phyloP scores from a whole-genome alignment of 495 filamentous ascomycete species.

The Trichocladium uniseriatum region DNA sequence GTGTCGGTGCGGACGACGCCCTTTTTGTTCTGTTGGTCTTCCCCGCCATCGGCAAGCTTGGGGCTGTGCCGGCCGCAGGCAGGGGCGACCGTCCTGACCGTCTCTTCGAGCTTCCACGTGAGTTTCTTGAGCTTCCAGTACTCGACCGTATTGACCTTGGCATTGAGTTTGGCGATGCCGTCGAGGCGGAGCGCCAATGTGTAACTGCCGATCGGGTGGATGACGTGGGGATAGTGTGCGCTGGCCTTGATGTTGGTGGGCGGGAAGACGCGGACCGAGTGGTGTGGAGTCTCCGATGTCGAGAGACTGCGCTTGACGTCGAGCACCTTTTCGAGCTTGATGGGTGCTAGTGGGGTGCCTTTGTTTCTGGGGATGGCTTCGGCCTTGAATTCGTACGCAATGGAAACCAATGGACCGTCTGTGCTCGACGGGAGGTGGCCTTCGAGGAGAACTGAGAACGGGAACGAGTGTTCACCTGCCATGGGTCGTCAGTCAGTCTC shows the following conservation, averaged over 20 bases:
- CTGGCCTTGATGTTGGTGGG: slow-evolving; percentile 84
- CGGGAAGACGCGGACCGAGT: slow-evolving; percentile 87
- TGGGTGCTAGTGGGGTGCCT: slow-evolving; percentile 24
- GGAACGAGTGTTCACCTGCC: slow-evolving; percentile 60
- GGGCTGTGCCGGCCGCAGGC: slow-evolving; percentile 71
- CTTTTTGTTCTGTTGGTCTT: slow-evolving; percentile 45
- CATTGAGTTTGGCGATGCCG: slow-evolving; percentile 60
- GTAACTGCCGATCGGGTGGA: slow-evolving; percentile 82
- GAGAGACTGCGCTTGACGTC: slow-evolving; percentile 66
- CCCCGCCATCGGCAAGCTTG: slow-evolving; percentile 49
- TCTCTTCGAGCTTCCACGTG: slow-evolving; percentile 89
- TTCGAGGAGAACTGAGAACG: slow-evolving; percentile 84
- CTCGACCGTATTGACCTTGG: slow-evolving; percentile 40
- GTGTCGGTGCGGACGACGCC: slow-evolving; percentile 69
- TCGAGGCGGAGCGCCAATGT: slow-evolving; percentile 69
- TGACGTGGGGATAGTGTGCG: slow-evolving; percentile 67
- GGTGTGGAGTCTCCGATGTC: slow-evolving; percentile 51
- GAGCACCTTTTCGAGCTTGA: slow-evolving; percentile 55
- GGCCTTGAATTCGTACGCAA: slow-evolving; percentile 75
- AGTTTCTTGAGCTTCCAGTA: slow-evolving; percentile 86
- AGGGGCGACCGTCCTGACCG: slow-evolving; percentile 64
- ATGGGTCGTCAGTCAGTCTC: neutral
- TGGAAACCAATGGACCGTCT: slow-evolving; percentile 57
- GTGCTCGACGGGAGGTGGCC: slow-evolving; percentile 79
- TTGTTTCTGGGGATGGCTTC: slow-evolving; percentile 53